Percentiles rank a stretch among this genome's conserved stretches.
phyloP scores from a whole-genome alignment of 129 eudicot genomes.

The Erigeron canadensis region DNA sequence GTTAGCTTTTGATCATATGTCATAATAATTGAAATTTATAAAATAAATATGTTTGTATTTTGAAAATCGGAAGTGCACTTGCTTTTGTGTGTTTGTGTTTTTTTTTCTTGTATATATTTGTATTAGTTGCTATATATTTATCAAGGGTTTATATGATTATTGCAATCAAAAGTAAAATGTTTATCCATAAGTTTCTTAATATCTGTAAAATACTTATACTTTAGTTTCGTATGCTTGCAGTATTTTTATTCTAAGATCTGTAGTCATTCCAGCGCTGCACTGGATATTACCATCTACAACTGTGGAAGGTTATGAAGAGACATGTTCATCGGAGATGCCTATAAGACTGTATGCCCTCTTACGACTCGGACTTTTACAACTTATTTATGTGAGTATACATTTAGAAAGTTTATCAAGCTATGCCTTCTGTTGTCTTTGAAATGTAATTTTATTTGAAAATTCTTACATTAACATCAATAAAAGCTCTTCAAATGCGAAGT shows the following conservation, averaged over 20 bases:
- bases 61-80: not conserved
- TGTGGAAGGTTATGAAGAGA: constrained; percentile 46
- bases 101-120: no score
- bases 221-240: constrained; percentile 50
- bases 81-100: not conserved
- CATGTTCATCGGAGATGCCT: constrained; percentile 52
- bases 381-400: constrained; percentile 73
- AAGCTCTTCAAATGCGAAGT: constrained; percentile 12
- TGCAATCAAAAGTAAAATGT: not conserved
- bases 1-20: no score
- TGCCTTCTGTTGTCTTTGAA: constrained; percentile 14
- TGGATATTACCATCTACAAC: constrained; percentile 76
- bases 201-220: constrained; percentile 1
- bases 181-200: not conserved
- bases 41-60: not conserved
- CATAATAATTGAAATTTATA: not conserved
- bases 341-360: constrained; percentile 54
- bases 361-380: constrained; percentile 68
- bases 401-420: constrained; percentile 17
- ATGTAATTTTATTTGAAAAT: not conserved
- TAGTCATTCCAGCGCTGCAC: constrained; percentile 63
- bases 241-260: constrained; percentile 60
- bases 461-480: not conserved
- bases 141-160: not conserved
- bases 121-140: not conserved